Evolutionary conservation across 2,329 filamentous ascomycete genomes (phyloP).

Genomic region (Chaetomiaceae sp.): DNA sequence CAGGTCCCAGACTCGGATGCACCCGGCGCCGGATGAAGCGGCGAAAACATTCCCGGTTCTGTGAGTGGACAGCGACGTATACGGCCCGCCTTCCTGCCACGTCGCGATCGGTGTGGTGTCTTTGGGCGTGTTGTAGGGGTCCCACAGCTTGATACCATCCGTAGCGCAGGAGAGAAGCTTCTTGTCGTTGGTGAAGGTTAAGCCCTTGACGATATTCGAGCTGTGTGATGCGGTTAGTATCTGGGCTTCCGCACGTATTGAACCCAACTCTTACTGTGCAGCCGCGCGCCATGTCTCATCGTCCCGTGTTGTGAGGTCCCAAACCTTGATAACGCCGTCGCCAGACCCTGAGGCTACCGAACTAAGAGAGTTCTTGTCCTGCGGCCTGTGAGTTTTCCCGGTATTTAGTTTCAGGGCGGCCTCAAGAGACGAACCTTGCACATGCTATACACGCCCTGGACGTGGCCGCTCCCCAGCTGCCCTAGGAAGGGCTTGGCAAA

Average conservation of each 20-base stretch:
- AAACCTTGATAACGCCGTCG: slow-evolving; percentile 83
- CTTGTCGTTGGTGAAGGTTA: slow-evolving; percentile 82
- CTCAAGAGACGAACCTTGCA: slow-evolving; percentile 47
- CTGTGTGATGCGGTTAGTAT: background rate
- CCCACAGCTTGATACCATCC: slow-evolving; percentile 86
- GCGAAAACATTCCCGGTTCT: slow-evolving; percentile 75
- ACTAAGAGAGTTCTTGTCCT: slow-evolving; percentile 67
- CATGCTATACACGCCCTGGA: slow-evolving; percentile 82
- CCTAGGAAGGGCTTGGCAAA: slow-evolving; percentile 64
- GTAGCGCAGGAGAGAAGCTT: slow-evolving; percentile 83
- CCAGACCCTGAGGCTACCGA: slow-evolving; percentile 79
- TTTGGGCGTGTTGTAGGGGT: slow-evolving; percentile 72
- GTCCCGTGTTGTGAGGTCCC: slow-evolving; percentile 59
- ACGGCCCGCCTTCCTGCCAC: slow-evolving; percentile 78
- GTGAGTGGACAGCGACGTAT: slow-evolving; percentile 66
- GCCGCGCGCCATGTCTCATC: slow-evolving; percentile 64
- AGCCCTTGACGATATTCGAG: slow-evolving; percentile 87
- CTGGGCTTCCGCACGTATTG: background rate
- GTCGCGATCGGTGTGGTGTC: slow-evolving; percentile 72
- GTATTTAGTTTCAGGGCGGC: background rate
- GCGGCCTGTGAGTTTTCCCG: background rate
- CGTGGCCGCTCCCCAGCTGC: slow-evolving; percentile 84
- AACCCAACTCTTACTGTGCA: slow-evolving; percentile 61
- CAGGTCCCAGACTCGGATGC: slow-evolving; percentile 78
- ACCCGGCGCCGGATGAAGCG: slow-evolving; percentile 69